phyloP scores from a whole-genome alignment of 2,329 filamentous ascomycete genomes.

The Microsporum audouinii region DNA sequence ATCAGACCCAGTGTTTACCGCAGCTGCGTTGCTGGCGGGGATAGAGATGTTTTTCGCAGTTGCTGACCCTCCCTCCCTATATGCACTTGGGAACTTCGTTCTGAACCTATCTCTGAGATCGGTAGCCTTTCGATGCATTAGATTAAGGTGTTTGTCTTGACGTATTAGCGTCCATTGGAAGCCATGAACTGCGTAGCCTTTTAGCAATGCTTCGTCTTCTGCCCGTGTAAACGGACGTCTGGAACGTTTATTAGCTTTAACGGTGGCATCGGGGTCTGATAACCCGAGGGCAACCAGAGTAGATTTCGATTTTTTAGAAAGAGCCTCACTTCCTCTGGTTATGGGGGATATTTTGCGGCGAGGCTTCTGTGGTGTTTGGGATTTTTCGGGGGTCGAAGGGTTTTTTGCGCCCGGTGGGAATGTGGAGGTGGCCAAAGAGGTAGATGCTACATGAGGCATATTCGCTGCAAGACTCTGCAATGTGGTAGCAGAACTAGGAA shows the following conservation, averaged over 20 bases:
- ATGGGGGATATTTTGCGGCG: not conserved
- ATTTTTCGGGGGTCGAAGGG: not conserved
- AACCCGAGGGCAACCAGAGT: slow-evolving; percentile 37
- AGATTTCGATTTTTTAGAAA: slow-evolving; percentile 25
- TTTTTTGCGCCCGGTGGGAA: not conserved
- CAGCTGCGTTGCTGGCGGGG: not conserved
- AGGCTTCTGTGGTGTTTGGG: not conserved
- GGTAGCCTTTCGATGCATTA: slow-evolving; percentile 43
- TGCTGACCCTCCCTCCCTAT: slow-evolving; percentile 36
- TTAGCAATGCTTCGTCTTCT: slow-evolving; percentile 49
- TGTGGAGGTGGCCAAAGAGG: not conserved
- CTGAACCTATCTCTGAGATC: slow-evolving; percentile 53
- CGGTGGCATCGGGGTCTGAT: slow-evolving; percentile 36
- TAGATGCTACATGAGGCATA: not conserved
- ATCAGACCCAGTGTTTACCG: not conserved
- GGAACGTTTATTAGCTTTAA: slow-evolving; percentile 40
- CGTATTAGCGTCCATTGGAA: slow-evolving; percentile 50
- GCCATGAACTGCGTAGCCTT: slow-evolving; percentile 48
- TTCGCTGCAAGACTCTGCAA: not conserved
- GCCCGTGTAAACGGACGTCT: slow-evolving; percentile 45
- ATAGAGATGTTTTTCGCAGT: slow-evolving; percentile 22
- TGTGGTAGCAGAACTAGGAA: not conserved
- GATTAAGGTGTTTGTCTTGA: slow-evolving; percentile 42
- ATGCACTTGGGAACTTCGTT: slow-evolving; percentile 47
- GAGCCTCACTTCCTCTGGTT: slow-evolving; percentile 19